Base-by-base conservation (phyloP, 2,329 filamentous ascomycete genomes). In the Botrytis hyacinthi region DNA sequence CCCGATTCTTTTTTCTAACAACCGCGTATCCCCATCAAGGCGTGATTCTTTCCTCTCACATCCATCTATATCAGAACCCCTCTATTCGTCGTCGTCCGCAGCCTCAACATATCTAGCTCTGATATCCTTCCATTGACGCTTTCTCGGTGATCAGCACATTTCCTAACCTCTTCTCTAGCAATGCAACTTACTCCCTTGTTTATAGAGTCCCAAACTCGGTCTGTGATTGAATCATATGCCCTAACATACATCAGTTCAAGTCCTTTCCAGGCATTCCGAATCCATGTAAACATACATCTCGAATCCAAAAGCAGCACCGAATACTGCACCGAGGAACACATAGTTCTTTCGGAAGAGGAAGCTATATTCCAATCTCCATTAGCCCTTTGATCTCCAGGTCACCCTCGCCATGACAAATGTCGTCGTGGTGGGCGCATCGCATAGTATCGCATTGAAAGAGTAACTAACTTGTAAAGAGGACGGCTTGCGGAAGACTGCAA, bases 51-150 rank as follows among this genome's bases (percentile, higher is more conserved):
- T 73, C 48, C n/a, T 26, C 62, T 44, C n/a, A 46, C 37, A 57
- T 70, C 20, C 32, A 37, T 48, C 40, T 57, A 32, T 40, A 26
- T 48, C n/a, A 37, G 66, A 35, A 7, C 61, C 44, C 44, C 29
- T 61, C 80, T 81, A 79, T 83, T 81, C 90, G 76, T 91, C 90
- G 77, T 92, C 90, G 76, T 92, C 91, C 73, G 86, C 89, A 74
- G 87, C 87, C 85, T 93, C 85, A 81, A 97, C 84, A 84, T 97
- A 99, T 85, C 89, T 91, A 84, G 91, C 86, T 86, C 97, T 95
- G 87, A 99, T 98, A 84, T 99, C 96, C 89, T 98, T 98, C 96
- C 96, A 98, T 97, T 98, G 95, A 82, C 95, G 94, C 95, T 98
- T 82, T 79, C n/a, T 70, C 44, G 63, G 32, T 67, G 67, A 79